Percentiles rank a stretch among this genome's conserved stretches.
Evolutionary conservation across 257 asterid species (phyloP).

Genomic region (Buddleja alternifolia): DNA sequence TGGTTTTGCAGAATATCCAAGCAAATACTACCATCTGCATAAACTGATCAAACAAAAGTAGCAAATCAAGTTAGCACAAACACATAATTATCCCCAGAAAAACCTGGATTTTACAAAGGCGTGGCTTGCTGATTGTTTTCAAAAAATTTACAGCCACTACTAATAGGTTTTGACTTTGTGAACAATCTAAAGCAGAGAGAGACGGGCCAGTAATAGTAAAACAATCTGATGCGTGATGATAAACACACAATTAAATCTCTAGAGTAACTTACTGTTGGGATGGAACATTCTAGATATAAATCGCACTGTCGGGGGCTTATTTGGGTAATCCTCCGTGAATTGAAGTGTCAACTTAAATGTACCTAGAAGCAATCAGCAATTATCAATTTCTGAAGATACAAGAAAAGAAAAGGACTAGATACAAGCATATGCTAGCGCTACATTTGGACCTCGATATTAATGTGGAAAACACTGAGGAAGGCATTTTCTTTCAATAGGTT

Average conservation of each 20-base stretch:
- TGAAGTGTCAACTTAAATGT: constrained; percentile 93
- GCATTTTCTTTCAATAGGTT: not conserved
- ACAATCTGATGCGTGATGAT: not conserved
- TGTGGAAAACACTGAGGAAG: not conserved
- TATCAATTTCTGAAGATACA: not conserved
- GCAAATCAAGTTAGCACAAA: constrained; percentile 1
- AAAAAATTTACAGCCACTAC: not conserved
- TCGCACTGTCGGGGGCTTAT: constrained; percentile 93
- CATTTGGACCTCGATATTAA: not conserved
- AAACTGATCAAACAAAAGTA: constrained; percentile 49
- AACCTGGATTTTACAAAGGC: not conserved
- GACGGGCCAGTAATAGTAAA: not conserved
- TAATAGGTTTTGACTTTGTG: not conserved
- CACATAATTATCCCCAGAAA: constrained; percentile 4
- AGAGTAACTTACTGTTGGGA: constrained; percentile 82
- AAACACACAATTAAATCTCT: not conserved
- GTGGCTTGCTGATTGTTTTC: not conserved
- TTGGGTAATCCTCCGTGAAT: constrained; percentile 90
- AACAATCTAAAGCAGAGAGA: constrained; percentile 1
- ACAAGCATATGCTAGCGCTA: not conserved
- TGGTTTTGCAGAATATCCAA: constrained; percentile 92
- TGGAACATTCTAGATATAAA: constrained; percentile 97
- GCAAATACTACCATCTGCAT: constrained; percentile 97
- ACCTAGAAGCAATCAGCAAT: constrained; percentile 45
- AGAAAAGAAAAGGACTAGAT: not conserved